Evolutionary conservation across 2,329 filamentous ascomycete species (phyloP).

Genomic region (Ascochyta viciae-villosae): DNA sequence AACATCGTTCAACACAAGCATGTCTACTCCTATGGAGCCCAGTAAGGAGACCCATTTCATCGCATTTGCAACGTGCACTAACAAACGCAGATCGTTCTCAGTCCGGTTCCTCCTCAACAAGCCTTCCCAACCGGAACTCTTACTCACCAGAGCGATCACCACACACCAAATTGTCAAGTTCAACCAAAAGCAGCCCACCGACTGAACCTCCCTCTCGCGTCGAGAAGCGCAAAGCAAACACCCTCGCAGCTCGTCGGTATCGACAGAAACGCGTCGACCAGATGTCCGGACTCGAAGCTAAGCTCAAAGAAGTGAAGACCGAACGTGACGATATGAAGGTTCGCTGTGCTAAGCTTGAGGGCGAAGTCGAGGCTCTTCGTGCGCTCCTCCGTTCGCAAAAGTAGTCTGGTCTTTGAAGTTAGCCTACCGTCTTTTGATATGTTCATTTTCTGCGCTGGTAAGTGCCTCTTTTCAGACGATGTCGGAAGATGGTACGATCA

Average conservation of each 20-base stretch:
- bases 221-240: conserved; percentile 71
- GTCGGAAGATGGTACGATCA: conserved; percentile 38
- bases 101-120: conserved; percentile 38
- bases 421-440: conserved; percentile 18
- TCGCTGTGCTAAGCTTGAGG: conserved; percentile 68
- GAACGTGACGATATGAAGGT: conserved; percentile 71
- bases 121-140: conserved; percentile 30
- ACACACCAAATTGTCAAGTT: conserved; percentile 31
- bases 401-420: conserved; percentile 23
- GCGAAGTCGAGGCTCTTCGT: conserved; percentile 68
- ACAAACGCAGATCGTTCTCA: conserved; percentile 33
- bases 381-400: conserved; percentile 55
- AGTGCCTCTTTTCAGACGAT: conserved; percentile 38
- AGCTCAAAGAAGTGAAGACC: conserved; percentile 64
- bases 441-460: conserved; percentile 4
- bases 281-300: conserved; percentile 66
- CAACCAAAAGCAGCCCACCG: conserved; percentile 30
- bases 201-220: conserved; percentile 36
- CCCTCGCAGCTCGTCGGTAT: conserved; percentile 74
- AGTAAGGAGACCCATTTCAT: conserved; percentile 21
- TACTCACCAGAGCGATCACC: conserved; percentile 37
- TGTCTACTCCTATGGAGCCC: conserved; percentile 33
- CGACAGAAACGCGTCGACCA: conserved; percentile 74
- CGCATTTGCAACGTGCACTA: conserved; percentile 7
- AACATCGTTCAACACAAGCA: conserved; percentile 23